Evolutionary conservation across 2,329 filamentous ascomycete genomes (phyloP), one percentile per base, ranked within the genome.

Genomic region (Myriosclerotinia scirpicola): DNA sequence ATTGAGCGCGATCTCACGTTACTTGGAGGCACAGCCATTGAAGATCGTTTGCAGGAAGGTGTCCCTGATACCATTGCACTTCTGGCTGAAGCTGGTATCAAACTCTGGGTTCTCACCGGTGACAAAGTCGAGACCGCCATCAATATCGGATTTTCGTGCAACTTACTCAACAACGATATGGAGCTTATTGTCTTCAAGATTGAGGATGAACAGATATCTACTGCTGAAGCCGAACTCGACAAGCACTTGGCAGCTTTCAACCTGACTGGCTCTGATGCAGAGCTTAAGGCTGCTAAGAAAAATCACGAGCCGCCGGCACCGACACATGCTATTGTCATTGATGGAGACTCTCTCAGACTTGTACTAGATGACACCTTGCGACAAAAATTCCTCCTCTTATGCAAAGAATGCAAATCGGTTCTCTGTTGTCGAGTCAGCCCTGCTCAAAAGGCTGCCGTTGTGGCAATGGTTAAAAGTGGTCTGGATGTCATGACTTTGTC

Each of bases 71-170:
- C 95, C 0, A 99, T 99, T 73, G 91, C 90, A 61, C 81, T 99
- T 54, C 87, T 99, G 63, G 94, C 90, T 40, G 87, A 93, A 75
- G 95, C 95, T 64, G 96, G 96, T 77, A 97, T 99, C 79, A 99
- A 99, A 79, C 86, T 99, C 9, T 99, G 95, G 95, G 95, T 99
- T 64, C 81, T 99, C 71, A 99, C 95, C 20, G 95, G 96, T 70
- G 95, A 99, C 83, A 99, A 98, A 79, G 94, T 98, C 42, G 95
- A 99, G 80, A 99, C 95, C 34, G 95, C 96, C 67, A 99, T 99
- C 87, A 99, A 99, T 80, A 99, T 99, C 76, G 95, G 95, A 2
- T 99, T 98, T 79, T 99, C 96, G 14, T 99, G 96, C 82, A 99
- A 99, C 73, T 84, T 99, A 42, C 85, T 99, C 65, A 93, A 94